phyloP scores from a whole-genome alignment of 225 moss, liverwort and hornwort genomes.

The Pseudoscleropodium purum region DNA sequence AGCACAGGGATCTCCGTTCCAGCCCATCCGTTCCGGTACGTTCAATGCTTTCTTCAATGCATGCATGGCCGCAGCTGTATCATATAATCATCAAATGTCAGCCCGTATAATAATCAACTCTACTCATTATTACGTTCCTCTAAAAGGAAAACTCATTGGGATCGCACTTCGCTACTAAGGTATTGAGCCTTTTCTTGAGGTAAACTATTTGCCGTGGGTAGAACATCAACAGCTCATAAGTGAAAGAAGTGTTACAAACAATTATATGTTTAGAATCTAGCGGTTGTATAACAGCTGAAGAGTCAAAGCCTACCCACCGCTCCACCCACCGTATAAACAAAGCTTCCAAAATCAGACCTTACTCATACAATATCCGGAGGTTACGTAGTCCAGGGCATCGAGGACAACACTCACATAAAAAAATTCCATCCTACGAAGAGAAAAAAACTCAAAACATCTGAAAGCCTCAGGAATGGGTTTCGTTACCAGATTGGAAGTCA shows the following conservation, averaged over 20 bases:
- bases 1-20: conserved; percentile 97
- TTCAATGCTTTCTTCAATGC: conserved; percentile 54
- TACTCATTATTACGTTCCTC: background rate
- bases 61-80: conserved; percentile 69
- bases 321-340: background rate
- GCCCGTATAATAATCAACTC: background rate
- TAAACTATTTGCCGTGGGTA: background rate
- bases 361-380: background rate
- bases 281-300: background rate
- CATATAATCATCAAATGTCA: background rate
- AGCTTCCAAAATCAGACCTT: background rate
- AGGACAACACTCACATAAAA: background rate
- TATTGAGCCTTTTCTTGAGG: background rate
- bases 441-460: background rate
- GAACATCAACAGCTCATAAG: background rate
- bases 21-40: conserved; percentile 85
- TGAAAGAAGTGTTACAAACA: background rate
- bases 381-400: background rate
- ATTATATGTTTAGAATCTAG: background rate
- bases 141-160: background rate
- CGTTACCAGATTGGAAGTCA: background rate
- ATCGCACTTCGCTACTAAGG: background rate
- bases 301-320: background rate
- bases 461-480: background rate
- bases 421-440: background rate